These are phyloP conservation scores for Cladosporium sp. DNA, from an alignment of 2,329 filamentous ascomycete genomes.

Conservation along the genomic window DNA sequence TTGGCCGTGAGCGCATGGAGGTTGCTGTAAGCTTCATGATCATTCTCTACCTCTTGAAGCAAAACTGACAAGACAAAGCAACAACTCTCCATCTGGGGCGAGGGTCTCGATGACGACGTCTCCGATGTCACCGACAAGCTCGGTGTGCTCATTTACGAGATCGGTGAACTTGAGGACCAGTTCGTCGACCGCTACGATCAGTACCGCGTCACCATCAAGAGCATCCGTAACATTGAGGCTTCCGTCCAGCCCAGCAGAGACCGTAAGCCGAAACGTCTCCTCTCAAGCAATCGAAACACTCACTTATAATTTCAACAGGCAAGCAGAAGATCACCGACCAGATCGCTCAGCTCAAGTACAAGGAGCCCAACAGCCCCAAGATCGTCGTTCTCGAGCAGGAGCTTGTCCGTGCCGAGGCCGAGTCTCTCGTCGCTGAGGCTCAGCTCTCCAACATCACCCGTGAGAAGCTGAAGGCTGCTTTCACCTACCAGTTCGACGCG, in stretches of 20 bases:
- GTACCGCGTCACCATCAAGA: constrained; percentile 99
- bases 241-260: constrained; percentile 97
- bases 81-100: constrained; percentile 98
- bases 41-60: not conserved
- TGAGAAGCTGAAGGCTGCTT: constrained; percentile 98
- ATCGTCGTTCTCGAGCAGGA: constrained; percentile 98
- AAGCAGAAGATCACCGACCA: constrained; percentile 99
- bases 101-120: constrained; percentile 92
- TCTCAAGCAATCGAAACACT: not conserved
- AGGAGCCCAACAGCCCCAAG: constrained; percentile 96
- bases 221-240: constrained; percentile 97
- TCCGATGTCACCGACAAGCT: constrained; percentile 99
- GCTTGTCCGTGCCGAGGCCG: constrained; percentile 94
- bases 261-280: constrained; percentile 59
- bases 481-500: constrained; percentile 97
- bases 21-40: constrained; percentile 73
- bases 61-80: constrained; percentile 58
- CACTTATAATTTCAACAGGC: constrained; percentile 53
- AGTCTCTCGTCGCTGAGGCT: constrained; percentile 97
- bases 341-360: constrained; percentile 98
- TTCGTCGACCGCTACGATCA: constrained; percentile 99
- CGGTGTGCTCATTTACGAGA: constrained; percentile 95
- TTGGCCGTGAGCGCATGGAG: constrained; percentile 95
- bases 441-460: constrained; percentile 99
- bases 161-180: constrained; percentile 96